Base-by-base conservation (phyloP, 768 basidiomycete species). In the Boletus bicolor region DNA sequence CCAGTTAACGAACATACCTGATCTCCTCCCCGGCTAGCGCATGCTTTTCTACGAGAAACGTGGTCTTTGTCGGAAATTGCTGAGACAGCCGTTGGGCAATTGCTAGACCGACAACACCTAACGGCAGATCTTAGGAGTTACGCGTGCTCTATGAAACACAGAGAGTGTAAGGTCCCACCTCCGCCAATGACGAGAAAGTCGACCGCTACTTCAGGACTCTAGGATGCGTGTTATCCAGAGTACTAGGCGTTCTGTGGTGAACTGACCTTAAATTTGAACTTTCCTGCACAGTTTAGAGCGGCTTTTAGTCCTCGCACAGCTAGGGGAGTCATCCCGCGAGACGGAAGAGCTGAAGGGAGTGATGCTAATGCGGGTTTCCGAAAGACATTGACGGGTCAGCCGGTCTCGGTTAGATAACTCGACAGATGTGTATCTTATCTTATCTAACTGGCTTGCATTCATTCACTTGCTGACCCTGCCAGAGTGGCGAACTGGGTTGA, bases 161-260 rank as follows among this genome's bases (percentile, higher is more conserved):
- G 19, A 50, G n/a, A 41, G 5, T 21, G 19, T 26, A 10, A 28
- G 26, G 19, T 49, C 47, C 44, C 60, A 83, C 93, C 96, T 75
- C 87, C 96, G 11, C 96, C 96, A 24, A 98, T 77, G 15, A 98
- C 81, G 24, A 97, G 75, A 69, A 89, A 86, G 68, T 98, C 96
- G 32, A 95, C 84, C 2, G 75, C 77, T 35, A 75, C 78, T 59
- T 91, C 86, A 5, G 94, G 91, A 15, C 73, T 70, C 82, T 90
- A 44, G 41, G 32, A 42, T 21, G 35, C 15, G 11, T 28, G 47
- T 58, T 14, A 55, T 36, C 24, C 34, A 47, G 21, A 39, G 43
- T 53, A 38, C 24, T 35, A 30, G n/a, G 24, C 10, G 24, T 32
- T 32, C 47, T 17, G 21, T 19, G 9, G 9, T 21, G n/a, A 39